Evolutionary conservation across 2,329 filamentous ascomycete genomes (phyloP), one percentile per base, ranked within the genome.

Genomic region (Monosporascus sp.): DNA sequence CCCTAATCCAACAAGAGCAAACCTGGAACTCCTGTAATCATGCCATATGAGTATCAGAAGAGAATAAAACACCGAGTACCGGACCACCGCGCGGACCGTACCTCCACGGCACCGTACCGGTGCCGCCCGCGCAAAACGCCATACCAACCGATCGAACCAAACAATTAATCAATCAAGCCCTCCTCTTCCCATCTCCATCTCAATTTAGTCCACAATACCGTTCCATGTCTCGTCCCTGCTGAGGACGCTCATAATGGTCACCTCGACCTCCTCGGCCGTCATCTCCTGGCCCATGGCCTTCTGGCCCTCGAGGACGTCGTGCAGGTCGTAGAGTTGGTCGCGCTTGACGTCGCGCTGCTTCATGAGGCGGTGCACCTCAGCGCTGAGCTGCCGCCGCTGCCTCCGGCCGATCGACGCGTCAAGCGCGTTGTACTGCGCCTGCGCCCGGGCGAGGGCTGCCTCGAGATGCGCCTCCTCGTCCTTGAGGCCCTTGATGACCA

Each of bases 231-330:
- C 59, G 31, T 69, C 66, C 52, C 58, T 66, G 56, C 60, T 61
- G 51, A 73, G 52, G 34, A 82, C 80, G 64, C 76, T 82, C 50
- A 77, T 69, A 14, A 89, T 76, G 1, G 86, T 89, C 62, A 85
- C 76, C 62, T 88, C 85, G 44, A 86, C 74, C 62, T 85, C 80
- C 20, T 83, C 79, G 59, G 82, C 78, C 1, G 75, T 81, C 78
- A 88, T 85, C 58, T 80, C 76, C 63, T 83, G 80, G 0, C 84
- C 84, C 3, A 79, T 78, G 36, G 77, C 76, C 72, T 88, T 90
- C 67, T 92, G 88, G 6, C 87, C 89, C 69, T 93, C 90, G 1
- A 94, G 76, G 1, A 94, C 90, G 67, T 96, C 91, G 62, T 92
- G 90, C 16, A 96, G 76, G 43, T 83, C 81, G 71, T 96, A 95